Percentiles rank a stretch among this genome's conserved stretches.
phyloP scores from a whole-genome alignment of 2,329 filamentous ascomycete species.

The Colletotrichum kahawae region DNA sequence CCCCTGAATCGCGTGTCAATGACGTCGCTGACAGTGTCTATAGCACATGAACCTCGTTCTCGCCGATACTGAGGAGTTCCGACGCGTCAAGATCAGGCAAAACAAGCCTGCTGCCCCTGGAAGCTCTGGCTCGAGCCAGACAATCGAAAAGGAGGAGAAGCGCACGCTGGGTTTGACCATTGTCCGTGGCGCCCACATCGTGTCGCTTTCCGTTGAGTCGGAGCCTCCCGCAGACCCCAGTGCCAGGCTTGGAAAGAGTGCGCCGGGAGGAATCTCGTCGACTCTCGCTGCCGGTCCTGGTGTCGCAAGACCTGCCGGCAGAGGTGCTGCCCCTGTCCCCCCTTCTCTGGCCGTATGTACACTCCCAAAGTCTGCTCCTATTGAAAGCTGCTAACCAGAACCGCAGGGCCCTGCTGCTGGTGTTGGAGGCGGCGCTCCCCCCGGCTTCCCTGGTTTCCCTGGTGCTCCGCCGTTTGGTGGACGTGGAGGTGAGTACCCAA shows the following conservation, averaged over 20 bases:
- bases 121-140: conserved; percentile 64
- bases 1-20: neutral
- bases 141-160: conserved; percentile 93
- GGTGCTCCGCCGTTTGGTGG: conserved; percentile 55
- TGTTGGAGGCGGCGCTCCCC: conserved; percentile 74
- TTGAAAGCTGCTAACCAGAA: neutral
- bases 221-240: conserved; percentile 94
- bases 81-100: conserved; percentile 85
- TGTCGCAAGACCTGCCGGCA: conserved; percentile 87
- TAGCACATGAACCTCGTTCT: conserved; percentile 99
- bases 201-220: conserved; percentile 93
- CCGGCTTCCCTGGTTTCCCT: conserved; percentile 59
- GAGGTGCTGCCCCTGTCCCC: conserved; percentile 68
- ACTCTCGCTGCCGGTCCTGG: conserved; percentile 84
- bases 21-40: neutral
- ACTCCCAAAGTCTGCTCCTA: neutral
- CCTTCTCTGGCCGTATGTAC: conserved; percentile 77
- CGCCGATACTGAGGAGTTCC: conserved; percentile 97
- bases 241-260: conserved; percentile 81
- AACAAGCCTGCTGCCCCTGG: conserved; percentile 72
- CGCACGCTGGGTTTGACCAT: conserved; percentile 95
- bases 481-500: conserved; percentile 56
- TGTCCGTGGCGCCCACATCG: conserved; percentile 90
- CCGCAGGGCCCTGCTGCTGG: conserved; percentile 79
- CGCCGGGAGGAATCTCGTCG: conserved; percentile 70